These are phyloP conservation scores for Candida hungchunana DNA, from an alignment of 805 yeast species.

Conservation along the genomic window DNA sequence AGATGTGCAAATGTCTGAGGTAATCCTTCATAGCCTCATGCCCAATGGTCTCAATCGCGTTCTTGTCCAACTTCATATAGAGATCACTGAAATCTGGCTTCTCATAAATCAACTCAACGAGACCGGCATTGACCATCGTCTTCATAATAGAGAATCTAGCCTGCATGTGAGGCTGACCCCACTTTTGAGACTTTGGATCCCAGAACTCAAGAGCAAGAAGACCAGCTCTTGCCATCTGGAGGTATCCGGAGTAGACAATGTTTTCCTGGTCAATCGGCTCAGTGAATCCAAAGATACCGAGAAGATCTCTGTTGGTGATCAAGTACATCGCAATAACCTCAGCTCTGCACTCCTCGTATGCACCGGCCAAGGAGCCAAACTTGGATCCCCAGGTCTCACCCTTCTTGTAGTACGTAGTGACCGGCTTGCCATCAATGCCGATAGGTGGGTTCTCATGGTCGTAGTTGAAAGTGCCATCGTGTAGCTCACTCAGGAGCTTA, in stretches of 20 bases:
- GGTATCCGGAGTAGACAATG: constrained; percentile 60
- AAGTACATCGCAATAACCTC: constrained; percentile 84
- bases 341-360: constrained; percentile 92
- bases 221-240: constrained; percentile 88
- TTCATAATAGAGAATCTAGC: constrained; percentile 85
- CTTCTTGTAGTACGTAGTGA: constrained; percentile 64
- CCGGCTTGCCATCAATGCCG: constrained; percentile 57
- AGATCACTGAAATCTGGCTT: constrained; percentile 51
- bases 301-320: constrained; percentile 60
- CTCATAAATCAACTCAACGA: constrained; percentile 49
- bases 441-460: constrained; percentile 59
- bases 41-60: constrained; percentile 64
- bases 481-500: constrained; percentile 59
- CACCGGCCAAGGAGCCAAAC: constrained; percentile 78
- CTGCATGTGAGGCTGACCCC: constrained; percentile 97
- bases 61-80: constrained; percentile 51
- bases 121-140: constrained; percentile 60
- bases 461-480: constrained; percentile 66
- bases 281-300: constrained; percentile 69
- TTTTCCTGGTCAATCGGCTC: constrained; percentile 56
- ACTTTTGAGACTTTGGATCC: constrained; percentile 76
- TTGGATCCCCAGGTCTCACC: constrained; percentile 91
- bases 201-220: constrained; percentile 77
- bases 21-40: constrained; percentile 70
- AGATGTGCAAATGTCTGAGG: constrained; percentile 68